Conservation (phyloP, 2,329 filamentous ascomycete genomes). For the Penicillium sp. region DNA sequence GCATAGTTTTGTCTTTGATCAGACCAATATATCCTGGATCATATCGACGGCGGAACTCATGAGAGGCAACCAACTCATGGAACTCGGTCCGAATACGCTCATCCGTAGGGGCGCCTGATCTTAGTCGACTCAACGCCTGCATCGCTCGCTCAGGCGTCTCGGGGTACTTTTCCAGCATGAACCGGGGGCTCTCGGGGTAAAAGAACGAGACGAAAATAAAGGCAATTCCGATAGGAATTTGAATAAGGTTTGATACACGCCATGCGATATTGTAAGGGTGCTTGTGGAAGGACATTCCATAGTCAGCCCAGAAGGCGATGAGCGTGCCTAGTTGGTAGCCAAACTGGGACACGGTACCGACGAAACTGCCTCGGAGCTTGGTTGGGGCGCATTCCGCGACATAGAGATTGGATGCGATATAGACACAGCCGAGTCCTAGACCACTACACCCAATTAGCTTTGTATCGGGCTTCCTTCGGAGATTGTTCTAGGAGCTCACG, state of each 20-base stretch:
- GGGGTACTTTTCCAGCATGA: conserved; percentile 37
- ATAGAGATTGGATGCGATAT: conserved; percentile 45
- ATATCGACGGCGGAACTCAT: conserved; percentile 35
- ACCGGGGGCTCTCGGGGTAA: conserved; percentile 40
- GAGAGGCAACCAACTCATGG: conserved; percentile 38
- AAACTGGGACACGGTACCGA: conserved; percentile 38
- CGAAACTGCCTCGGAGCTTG: conserved; percentile 42
- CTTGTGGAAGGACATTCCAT: conserved; percentile 46
- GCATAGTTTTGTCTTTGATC: conserved; percentile 32
- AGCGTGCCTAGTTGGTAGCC: conserved; percentile 41
- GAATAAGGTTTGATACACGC: conserved; percentile 44
- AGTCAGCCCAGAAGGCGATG: conserved; percentile 48
- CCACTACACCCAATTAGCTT: conserved; percentile 26
- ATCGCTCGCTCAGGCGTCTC: conserved; percentile 34
- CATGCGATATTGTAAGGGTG: conserved; percentile 46
- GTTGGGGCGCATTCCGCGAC: conserved; percentile 46
- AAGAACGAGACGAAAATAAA: conserved; percentile 41
- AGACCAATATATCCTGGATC: conserved; percentile 31
- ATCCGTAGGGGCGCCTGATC: conserved; percentile 30
- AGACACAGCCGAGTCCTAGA: conserved; percentile 44
- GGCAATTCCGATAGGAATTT: conserved; percentile 42
- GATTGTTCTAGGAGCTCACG: conserved; percentile 22
- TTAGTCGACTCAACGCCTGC: conserved; percentile 31
- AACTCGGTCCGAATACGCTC: conserved; percentile 37
- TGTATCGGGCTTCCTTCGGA: not conserved